Evolutionary conservation across 2,329 filamentous ascomycete species (phyloP).

Genomic region (Beauveria australis): DNA sequence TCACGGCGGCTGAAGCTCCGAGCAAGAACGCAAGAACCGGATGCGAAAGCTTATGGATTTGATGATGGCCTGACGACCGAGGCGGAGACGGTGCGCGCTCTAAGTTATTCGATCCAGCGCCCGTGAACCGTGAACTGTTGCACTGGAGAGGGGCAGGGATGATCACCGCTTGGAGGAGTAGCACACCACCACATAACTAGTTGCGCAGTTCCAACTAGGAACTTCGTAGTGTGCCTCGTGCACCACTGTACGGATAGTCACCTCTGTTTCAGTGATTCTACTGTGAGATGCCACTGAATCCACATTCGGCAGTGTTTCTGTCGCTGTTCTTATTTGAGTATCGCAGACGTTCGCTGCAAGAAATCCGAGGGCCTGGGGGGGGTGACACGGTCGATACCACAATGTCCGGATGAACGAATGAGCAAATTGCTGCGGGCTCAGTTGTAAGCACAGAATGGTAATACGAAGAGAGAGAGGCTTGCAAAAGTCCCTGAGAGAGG

Average conservation of each 20-base stretch:
- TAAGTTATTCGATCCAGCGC: not conserved
- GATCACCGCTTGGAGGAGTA: not conserved
- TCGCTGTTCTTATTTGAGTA: not conserved
- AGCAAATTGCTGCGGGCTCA: not conserved
- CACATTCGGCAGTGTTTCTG: not conserved
- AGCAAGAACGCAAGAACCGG: not conserved
- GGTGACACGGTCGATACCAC: not conserved
- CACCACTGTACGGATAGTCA: not conserved
- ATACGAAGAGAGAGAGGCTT: not conserved
- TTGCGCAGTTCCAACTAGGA: no score
- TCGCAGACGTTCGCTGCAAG: not conserved
- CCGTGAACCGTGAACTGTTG: not conserved
- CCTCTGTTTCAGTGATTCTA: not conserved
- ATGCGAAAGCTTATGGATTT: not conserved
- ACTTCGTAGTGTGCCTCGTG: not conserved
- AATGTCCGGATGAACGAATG: not conserved
- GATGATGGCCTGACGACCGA: not conserved
- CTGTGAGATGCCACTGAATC: not conserved
- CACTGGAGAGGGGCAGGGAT: not conserved
- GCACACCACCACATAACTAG: not conserved
- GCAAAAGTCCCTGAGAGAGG: not conserved
- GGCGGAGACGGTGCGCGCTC: not conserved
- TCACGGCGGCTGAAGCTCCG: not conserved
- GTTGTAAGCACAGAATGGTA: not conserved
- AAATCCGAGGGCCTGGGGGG: not conserved